Evolutionary conservation across 2,329 filamentous ascomycete genomes (phyloP).

Genomic region (Penicillium sp.): DNA sequence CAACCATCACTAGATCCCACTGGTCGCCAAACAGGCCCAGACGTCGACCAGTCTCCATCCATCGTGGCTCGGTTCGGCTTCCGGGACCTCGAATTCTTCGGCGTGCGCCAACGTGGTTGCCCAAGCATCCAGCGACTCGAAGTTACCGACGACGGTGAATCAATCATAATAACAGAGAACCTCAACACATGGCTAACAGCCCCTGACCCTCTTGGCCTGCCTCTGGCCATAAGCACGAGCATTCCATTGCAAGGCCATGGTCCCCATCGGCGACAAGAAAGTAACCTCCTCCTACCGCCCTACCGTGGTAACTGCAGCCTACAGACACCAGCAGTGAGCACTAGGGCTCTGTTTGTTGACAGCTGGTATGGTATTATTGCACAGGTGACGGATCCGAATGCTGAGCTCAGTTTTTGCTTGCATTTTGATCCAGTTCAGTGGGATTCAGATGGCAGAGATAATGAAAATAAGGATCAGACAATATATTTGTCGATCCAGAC

Average conservation of each 20-base stretch:
- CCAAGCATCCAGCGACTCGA: constrained; percentile 54
- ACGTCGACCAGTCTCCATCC: constrained; percentile 39
- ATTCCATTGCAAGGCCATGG: constrained; percentile 56
- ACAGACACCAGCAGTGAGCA: constrained; percentile 29
- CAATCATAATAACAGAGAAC: constrained; percentile 59
- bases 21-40: constrained; percentile 34
- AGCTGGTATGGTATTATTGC: constrained; percentile 41
- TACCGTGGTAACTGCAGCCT: constrained; percentile 44
- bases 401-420: constrained; percentile 38
- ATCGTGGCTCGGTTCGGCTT: constrained; percentile 54
- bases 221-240: constrained; percentile 42
- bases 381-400: constrained; percentile 33
- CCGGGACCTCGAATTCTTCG: constrained; percentile 54
- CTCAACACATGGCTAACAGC: constrained; percentile 49
- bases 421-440: constrained; percentile 30
- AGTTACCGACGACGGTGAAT: constrained; percentile 49
- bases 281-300: constrained; percentile 48
- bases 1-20: constrained; percentile 53
- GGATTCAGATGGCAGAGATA: constrained; percentile 3
- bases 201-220: constrained; percentile 31
- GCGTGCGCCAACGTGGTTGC: constrained; percentile 53
- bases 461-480: constrained; percentile 15
- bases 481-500: constrained; percentile 34
- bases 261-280: constrained; percentile 52
- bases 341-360: background rate